phyloP scores from a whole-genome alignment of 2,329 filamentous ascomycete species.

The Oidium heveae region DNA sequence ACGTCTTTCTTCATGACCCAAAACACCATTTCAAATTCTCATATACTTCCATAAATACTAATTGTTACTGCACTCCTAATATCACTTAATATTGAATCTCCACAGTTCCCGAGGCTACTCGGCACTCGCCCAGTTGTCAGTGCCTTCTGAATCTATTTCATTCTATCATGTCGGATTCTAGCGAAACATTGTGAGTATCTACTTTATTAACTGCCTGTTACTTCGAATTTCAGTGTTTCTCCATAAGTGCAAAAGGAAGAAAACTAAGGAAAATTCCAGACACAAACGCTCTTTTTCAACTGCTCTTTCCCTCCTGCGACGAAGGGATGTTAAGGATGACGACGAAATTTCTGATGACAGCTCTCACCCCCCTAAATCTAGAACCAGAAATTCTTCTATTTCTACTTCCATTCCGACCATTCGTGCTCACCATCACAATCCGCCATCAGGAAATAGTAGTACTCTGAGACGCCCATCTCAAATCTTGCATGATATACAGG shows the following conservation, averaged over 20 bases:
- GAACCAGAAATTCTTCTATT: slow-evolving; percentile 6
- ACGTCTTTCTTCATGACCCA: no score
- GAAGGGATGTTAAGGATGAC: slow-evolving; percentile 17
- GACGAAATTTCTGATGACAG: slow-evolving; percentile 12
- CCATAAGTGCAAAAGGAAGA: neutral
- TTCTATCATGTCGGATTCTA: neutral
- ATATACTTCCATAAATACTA: no score
- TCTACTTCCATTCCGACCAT: slow-evolving; percentile 7
- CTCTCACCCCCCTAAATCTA: slow-evolving; percentile 8
- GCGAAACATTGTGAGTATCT: neutral
- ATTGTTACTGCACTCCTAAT: no score
- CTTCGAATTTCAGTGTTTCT: neutral
- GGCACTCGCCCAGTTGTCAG: no score
- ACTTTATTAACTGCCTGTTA: no score
- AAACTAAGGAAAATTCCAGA: slow-evolving; percentile 7
- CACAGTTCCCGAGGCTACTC: no score
- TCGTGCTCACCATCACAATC: slow-evolving; percentile 9
- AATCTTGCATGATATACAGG: slow-evolving; percentile 2
- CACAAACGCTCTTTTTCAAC: slow-evolving; percentile 28
- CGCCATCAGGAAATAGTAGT: slow-evolving; percentile 10
- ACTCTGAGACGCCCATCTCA: slow-evolving; percentile 11
- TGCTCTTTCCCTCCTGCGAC: slow-evolving; percentile 26
- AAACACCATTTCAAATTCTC: no score
- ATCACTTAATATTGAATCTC: no score
- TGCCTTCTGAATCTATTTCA: neutral